These are phyloP conservation scores for Kalaharituber pfeilii DNA, from an alignment of 2,329 filamentous ascomycete genomes.

Conservation along the genomic window DNA sequence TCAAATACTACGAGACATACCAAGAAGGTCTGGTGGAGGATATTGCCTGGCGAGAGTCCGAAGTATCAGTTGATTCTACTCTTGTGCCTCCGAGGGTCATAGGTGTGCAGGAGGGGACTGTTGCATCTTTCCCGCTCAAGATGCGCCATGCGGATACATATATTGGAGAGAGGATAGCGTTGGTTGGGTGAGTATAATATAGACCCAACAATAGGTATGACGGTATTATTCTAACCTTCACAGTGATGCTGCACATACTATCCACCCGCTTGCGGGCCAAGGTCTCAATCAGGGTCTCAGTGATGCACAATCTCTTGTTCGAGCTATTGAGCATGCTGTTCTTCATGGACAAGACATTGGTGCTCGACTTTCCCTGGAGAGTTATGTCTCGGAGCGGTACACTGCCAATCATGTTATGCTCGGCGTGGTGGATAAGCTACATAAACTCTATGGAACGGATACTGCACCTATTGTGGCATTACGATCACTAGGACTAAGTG, in stretches of 20 bases:
- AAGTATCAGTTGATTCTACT: constrained; percentile 35
- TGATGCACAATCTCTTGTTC: constrained; percentile 64
- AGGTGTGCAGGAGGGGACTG: constrained; percentile 56
- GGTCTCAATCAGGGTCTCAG: constrained; percentile 86
- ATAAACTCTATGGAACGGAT: constrained; percentile 74
- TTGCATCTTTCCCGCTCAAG: constrained; percentile 81
- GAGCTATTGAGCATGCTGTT: constrained; percentile 58
- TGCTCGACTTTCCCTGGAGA: constrained; percentile 52
- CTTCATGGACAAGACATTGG: constrained; percentile 78
- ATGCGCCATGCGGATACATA: constrained; percentile 92
- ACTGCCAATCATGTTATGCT: constrained; percentile 62
- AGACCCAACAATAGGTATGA: constrained; percentile 30
- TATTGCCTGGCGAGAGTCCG: constrained; percentile 53
- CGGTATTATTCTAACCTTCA: background rate
- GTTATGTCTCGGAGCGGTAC: constrained; percentile 68
- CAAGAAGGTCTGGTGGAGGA: constrained; percentile 49
- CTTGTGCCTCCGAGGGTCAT: constrained; percentile 48
- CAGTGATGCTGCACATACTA: constrained; percentile 79
- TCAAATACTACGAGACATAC: constrained; percentile 63
- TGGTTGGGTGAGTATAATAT: constrained; percentile 45
- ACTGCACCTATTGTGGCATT: constrained; percentile 64
- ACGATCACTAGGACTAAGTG: constrained; percentile 56
- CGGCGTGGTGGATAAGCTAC: constrained; percentile 72
- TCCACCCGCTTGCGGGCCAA: constrained; percentile 87
- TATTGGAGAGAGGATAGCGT: constrained; percentile 69